Conservation (phyloP, 148 eudicot species). For the Pouteria glomerata region DNA sequence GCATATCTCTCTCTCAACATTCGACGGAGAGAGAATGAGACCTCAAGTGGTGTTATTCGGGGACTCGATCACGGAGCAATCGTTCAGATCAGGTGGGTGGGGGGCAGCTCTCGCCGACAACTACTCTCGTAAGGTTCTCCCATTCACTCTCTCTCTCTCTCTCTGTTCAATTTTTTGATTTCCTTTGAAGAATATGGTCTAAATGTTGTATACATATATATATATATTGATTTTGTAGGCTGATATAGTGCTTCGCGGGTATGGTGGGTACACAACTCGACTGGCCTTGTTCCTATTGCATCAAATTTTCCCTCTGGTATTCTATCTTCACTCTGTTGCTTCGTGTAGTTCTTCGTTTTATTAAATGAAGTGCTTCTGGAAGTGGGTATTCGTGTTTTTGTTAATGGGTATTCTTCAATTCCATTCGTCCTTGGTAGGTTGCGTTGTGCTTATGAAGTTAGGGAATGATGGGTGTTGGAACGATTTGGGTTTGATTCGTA, state of each 20-base stretch:
- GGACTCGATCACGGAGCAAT: conserved; percentile 78
- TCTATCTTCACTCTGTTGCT: background rate
- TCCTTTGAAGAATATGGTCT: background rate
- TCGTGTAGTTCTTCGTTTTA: background rate
- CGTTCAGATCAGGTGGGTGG: conserved; percentile 71
- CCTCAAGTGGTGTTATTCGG: conserved; percentile 74
- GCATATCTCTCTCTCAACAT: no score
- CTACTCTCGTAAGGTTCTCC: conserved; percentile 68
- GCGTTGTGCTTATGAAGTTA: background rate
- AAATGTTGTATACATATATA: background rate
- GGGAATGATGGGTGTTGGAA: no score
- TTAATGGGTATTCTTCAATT: background rate
- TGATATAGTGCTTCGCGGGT: conserved; percentile 74
- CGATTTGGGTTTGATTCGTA: no score
- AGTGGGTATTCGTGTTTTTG: background rate
- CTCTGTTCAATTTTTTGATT: background rate
- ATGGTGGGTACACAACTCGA: conserved; percentile 78
- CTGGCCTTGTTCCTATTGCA: conserved; percentile 80
- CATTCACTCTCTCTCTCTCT: background rate
- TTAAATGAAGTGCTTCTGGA: background rate
- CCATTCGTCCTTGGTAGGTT: background rate
- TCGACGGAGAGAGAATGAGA: conserved; percentile 43
- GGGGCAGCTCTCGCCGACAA: conserved; percentile 69
- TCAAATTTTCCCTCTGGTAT: conserved; percentile 78
- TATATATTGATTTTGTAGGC: conserved; percentile 33